A percentile compares a stretch with the other conserved stretches of the same genome.
Conservation (phyloP, 2,329 filamentous ascomycete species). For the Trichoderma endophyticum region DNA sequence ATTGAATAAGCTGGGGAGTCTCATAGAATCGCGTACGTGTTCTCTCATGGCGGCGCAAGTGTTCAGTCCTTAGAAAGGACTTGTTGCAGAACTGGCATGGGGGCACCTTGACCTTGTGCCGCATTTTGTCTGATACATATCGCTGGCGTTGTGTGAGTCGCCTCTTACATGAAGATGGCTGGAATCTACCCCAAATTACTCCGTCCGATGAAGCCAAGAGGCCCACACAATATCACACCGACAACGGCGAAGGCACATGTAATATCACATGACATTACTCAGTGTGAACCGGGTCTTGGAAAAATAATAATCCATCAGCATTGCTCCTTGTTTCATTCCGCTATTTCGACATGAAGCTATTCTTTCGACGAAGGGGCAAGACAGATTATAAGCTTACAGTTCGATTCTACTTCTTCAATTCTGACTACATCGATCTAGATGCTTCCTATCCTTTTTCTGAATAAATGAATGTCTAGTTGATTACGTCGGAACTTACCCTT, state of each 20-base stretch:
- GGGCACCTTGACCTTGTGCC: conserved; percentile 13
- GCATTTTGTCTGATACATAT: not conserved
- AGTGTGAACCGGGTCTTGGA: not conserved
- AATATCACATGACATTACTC: not conserved
- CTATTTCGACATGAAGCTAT: not conserved
- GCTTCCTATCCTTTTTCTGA: no score
- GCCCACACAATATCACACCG: not conserved
- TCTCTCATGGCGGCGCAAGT: conserved; percentile 12
- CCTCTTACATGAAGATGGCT: not conserved
- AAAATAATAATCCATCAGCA: not conserved
- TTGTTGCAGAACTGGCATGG: conserved; percentile 10
- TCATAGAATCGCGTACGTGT: not conserved
- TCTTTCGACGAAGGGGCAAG: not conserved
- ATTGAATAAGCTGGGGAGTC: not conserved
- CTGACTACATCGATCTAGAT: not conserved
- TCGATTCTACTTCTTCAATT: not conserved
- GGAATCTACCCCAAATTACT: conserved; percentile 3
- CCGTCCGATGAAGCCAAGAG: not conserved
- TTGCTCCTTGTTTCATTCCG: not conserved
- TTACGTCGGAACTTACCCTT: not conserved
- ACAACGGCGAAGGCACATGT: not conserved
- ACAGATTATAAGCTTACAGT: not conserved
- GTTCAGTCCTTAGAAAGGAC: conserved; percentile 5
- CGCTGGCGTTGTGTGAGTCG: not conserved
- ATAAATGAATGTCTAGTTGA: no score